Base-by-base conservation (phyloP, 352 stramenopile species). In the Thalassiosira oceanica region DNA sequence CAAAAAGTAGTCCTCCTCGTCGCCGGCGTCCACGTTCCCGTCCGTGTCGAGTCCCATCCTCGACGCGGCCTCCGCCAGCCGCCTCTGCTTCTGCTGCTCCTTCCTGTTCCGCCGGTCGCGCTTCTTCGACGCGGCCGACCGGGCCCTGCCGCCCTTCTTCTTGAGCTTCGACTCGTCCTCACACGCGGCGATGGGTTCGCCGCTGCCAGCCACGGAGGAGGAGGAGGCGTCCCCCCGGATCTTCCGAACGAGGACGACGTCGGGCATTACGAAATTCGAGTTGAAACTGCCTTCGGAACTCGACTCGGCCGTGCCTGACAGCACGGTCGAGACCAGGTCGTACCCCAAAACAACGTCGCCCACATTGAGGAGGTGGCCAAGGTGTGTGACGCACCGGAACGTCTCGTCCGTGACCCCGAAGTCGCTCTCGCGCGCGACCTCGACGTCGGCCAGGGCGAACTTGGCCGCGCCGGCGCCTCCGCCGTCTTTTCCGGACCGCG, bases 181-280 rank as follows among this genome's bases (percentile, higher is more conserved):
- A 26, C 29, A 21, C 2, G 43, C 56, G 4, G 18, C 16, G 33
- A 42, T 21, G n/a, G n/a, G n/a, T 43, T 39, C 55, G 24, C 18
- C 37, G 8, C 24, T 42, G 36, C 28, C 56, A 13, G 18, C 5
- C 20, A 20, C 8, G 16, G 15, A 21, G 0, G 55, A 26, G 11
- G 33, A 23, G 31, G 29, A 27, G 7, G 15, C 44, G 20, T 49
- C 49, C 41, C 74, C 67, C 67, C 76, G 77, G 2, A 85, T 57
- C 57, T 93, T 93, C 37, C 86, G 87, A 27, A 93, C 84, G 24
- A 93, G 63, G 0, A 93, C 78, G n/a, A 90, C 61, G 75, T 93
- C 86, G 2, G 84, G 86, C 29, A 91, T 57, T 10, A 84, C 67
- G 64, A 89, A 89, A 61, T 56, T 86, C 41, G 69, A 83, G 18